Percentiles rank a stretch among this genome's conserved stretches.
phyloP scores from a whole-genome alignment of 129 eudicot genomes.

The Flaveria brownii region DNA sequence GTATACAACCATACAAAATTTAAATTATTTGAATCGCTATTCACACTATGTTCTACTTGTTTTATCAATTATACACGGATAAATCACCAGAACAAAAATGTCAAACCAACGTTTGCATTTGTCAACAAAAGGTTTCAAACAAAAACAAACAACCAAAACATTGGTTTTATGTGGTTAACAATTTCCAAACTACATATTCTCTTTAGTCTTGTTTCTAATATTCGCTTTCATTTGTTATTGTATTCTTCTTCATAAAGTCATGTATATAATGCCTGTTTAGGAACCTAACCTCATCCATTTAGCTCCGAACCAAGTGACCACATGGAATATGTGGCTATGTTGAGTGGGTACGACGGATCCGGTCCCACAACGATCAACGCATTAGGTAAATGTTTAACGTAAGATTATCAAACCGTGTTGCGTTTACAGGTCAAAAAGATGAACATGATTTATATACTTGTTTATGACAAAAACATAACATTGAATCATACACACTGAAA shows the following conservation, averaged over 20 bases:
- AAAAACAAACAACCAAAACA: conserved; percentile 20
- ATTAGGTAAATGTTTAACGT: conserved; percentile 24
- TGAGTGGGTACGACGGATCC: conserved; percentile 21
- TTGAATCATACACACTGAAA: no score
- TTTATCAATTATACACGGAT: background rate
- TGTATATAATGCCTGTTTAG: background rate
- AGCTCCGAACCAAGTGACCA: conserved; percentile 25
- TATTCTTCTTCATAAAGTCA: no score
- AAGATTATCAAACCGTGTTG: no score
- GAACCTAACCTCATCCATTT: conserved; percentile 31
- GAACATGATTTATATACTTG: no score
- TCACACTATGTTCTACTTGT: no score
- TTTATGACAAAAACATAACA: no score
- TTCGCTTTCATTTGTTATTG: background rate
- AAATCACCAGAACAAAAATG: background rate
- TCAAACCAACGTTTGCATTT: background rate
- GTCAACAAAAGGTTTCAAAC: conserved; percentile 13
- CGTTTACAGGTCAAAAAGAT: no score
- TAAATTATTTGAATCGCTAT: background rate
- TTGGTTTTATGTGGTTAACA: background rate
- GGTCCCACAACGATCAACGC: conserved; percentile 20
- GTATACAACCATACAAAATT: background rate
- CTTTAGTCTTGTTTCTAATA: background rate
- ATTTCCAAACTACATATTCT: no score
- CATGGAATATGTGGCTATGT: background rate